Evolutionary conservation across 495 filamentous ascomycete species (phyloP).

Genomic region (Niebla homalea): DNA sequence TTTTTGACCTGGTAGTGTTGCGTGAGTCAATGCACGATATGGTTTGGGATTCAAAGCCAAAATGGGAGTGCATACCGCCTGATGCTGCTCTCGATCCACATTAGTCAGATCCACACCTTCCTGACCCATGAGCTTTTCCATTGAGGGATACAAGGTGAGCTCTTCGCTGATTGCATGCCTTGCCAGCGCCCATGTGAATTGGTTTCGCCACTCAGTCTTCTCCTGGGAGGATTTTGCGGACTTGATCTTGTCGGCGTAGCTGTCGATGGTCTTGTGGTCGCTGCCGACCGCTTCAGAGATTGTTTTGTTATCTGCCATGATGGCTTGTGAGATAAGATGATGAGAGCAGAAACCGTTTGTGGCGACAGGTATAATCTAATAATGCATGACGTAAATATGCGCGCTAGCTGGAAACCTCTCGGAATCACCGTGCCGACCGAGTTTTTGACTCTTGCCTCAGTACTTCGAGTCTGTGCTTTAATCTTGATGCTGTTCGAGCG

Average conservation of each 20-base stretch:
- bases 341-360: no score
- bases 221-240: constrained; percentile 33
- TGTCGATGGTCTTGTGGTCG: constrained; percentile 51
- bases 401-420: no score
- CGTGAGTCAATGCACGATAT: not conserved
- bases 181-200: constrained; percentile 59
- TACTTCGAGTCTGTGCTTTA: no score
- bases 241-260: constrained; percentile 44
- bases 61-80: constrained; percentile 25
- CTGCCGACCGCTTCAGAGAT: constrained; percentile 43
- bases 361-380: no score
- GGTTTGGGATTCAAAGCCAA: not conserved
- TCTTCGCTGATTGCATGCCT: constrained; percentile 55
- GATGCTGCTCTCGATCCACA: constrained; percentile 47
- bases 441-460: no score
- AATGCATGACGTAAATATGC: no score
- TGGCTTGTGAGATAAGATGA: no score
- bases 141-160: constrained; percentile 53
- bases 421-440: no score
- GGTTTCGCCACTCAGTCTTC: constrained; percentile 44
- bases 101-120: constrained; percentile 39
- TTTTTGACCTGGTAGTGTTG: constrained; percentile 2
- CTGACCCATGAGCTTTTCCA: constrained; percentile 46
- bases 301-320: constrained; percentile 1
- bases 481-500: no score